These are phyloP conservation scores for Cymbidium sinense DNA, from an alignment of 106 monocot genomes.

Conservation along the genomic window DNA sequence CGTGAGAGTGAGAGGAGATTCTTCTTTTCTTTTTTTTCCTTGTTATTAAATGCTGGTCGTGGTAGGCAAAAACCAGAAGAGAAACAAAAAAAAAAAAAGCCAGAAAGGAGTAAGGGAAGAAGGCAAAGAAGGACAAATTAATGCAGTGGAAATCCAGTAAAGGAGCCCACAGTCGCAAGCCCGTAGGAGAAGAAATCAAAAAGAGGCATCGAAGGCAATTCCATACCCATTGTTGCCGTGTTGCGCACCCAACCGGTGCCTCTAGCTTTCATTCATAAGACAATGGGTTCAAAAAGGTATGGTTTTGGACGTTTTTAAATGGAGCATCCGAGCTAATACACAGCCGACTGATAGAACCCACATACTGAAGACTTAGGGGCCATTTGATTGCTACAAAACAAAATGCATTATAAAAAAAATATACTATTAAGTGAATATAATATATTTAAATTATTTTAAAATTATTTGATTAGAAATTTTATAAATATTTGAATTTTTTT, in stretches of 20 bases:
- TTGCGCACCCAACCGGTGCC: no score
- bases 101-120: not conserved
- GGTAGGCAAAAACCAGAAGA: not conserved
- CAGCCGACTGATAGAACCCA: no score
- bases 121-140: not conserved
- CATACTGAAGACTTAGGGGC: no score
- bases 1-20: conserved; percentile 9
- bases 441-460: no score
- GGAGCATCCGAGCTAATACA: not conserved
- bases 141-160: not conserved
- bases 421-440: no score
- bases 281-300: not conserved
- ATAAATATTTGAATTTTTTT: no score
- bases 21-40: not conserved
- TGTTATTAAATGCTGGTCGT: not conserved
- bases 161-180: not conserved
- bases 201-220: not conserved
- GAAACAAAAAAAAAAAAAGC: not conserved
- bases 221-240: not conserved
- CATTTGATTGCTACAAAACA: no score
- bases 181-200: not conserved
- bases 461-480: no score
- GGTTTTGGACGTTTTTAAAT: not conserved
- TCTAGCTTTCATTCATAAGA: not conserved
- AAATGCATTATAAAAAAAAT: no score